These are phyloP conservation scores for Solanum chacoense DNA, from an alignment of 305 asterid species.

Conservation along the genomic window DNA sequence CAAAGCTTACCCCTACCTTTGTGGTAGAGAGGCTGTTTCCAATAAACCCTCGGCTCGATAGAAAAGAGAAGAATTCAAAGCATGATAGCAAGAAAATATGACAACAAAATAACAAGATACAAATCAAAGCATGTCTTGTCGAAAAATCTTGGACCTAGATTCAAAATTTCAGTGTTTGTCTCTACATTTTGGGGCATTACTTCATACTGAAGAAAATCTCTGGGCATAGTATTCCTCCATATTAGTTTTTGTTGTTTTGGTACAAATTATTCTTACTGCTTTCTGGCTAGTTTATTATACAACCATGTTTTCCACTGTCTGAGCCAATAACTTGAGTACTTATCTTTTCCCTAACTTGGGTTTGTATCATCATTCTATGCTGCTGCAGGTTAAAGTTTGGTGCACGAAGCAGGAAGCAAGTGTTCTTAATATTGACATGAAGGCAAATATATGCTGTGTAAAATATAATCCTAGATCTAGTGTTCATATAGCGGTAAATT, in stretches of 20 bases:
- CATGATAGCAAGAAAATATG: background rate
- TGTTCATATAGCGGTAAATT: conserved; percentile 47
- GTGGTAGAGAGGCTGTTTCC: background rate
- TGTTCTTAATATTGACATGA: conserved; percentile 57
- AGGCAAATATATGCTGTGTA: conserved; percentile 74
- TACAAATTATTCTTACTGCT: background rate
- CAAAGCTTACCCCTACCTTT: background rate
- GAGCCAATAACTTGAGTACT: background rate
- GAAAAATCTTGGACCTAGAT: background rate
- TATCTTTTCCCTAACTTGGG: background rate
- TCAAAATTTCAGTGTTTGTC: background rate
- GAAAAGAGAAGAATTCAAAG: background rate
- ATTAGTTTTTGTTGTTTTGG: background rate
- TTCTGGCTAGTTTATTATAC: background rate
- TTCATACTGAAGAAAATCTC: background rate
- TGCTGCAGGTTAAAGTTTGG: conserved; percentile 61
- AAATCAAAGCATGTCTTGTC: background rate
- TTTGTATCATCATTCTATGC: background rate
- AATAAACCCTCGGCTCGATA: background rate
- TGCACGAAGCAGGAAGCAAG: conserved; percentile 66
- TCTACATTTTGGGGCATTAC: background rate
- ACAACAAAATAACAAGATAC: background rate
- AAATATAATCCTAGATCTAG: conserved; percentile 71
- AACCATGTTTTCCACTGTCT: background rate
- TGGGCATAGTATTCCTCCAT: background rate